Evolutionary conservation across 139 green algal species (phyloP).

Genomic region (Pleodorina starrii): DNA sequence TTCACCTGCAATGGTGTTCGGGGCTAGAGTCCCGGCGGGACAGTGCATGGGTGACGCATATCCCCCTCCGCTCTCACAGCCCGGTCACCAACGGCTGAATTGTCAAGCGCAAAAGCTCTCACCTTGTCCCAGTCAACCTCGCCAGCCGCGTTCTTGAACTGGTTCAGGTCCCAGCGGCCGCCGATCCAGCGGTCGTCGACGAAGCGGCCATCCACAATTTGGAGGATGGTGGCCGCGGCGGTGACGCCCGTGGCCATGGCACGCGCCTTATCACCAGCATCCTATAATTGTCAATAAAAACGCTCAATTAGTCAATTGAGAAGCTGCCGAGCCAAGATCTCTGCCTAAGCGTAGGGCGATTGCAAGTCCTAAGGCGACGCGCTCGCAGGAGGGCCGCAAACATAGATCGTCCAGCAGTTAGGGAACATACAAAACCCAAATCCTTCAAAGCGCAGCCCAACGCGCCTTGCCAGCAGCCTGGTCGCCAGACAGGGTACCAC

Average conservation of each 20-base stretch:
- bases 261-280: conserved; percentile 60
- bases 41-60: too few species aligned
- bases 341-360: too few species aligned
- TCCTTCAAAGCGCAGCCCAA: neutral
- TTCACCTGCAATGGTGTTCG: too few species aligned
- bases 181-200: conserved; percentile 87
- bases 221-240: conserved; percentile 34
- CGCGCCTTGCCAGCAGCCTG: conserved; percentile 79
- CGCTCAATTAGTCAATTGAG: too few species aligned
- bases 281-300: too few species aligned
- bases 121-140: conserved; percentile 70
- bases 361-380: neutral
- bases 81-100: too few species aligned
- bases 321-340: too few species aligned
- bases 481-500: conserved; percentile 80
- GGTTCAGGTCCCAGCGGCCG: conserved; percentile 82
- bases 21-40: too few species aligned
- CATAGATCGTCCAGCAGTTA: neutral
- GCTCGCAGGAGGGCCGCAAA: neutral
- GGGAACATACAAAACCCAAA: neutral
- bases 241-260: conserved; percentile 12
- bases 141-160: conserved; percentile 64
- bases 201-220: conserved; percentile 88
- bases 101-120: too few species aligned
- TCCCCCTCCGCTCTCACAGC: too few species aligned